Percentiles rank a stretch among this genome's conserved stretches.
Conservation (phyloP, 768 basidiomycete genomes). For the Exidia glandulosa region DNA sequence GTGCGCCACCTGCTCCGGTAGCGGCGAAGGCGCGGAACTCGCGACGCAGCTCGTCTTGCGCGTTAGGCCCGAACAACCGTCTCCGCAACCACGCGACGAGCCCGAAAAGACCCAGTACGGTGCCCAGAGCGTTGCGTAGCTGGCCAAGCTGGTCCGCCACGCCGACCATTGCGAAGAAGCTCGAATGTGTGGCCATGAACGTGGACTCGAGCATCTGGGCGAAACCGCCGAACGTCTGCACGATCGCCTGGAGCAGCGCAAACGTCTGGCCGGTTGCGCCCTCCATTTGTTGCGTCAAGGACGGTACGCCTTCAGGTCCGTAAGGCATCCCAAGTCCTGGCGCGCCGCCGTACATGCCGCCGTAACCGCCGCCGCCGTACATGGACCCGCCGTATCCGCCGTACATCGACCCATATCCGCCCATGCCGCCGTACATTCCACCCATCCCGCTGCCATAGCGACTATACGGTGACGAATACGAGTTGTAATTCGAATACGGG, state of each 20-base stretch:
- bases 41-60: slow-evolving; percentile 31
- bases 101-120: slow-evolving; percentile 87
- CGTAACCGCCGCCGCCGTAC: too few species aligned
- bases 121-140: slow-evolving; percentile 83
- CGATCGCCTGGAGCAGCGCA: slow-evolving; percentile 84
- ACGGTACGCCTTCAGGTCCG: slow-evolving; percentile 33
- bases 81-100: slow-evolving; percentile 78
- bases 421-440: slow-evolving; percentile 19
- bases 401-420: too few species aligned
- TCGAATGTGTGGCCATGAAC: slow-evolving; percentile 93
- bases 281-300: slow-evolving; percentile 82
- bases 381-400: too few species aligned
- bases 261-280: slow-evolving; percentile 87
- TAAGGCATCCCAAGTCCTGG: slow-evolving; percentile 30
- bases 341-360: too few species aligned
- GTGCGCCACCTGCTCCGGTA: slow-evolving; percentile 33
- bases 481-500: slow-evolving; percentile 30
- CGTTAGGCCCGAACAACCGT: slow-evolving; percentile 35
- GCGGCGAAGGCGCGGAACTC: slow-evolving; percentile 74
- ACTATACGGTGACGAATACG: slow-evolving; percentile 27
- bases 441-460: slow-evolving; percentile 19
- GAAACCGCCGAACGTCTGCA: slow-evolving; percentile 88
- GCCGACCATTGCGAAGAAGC: slow-evolving; percentile 92
- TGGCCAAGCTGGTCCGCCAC: slow-evolving; percentile 93
- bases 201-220: slow-evolving; percentile 97